Evolutionary conservation across 1,284 basidiomycete species (phyloP).

Genomic region (Cutaneotrichosporon sp.): DNA sequence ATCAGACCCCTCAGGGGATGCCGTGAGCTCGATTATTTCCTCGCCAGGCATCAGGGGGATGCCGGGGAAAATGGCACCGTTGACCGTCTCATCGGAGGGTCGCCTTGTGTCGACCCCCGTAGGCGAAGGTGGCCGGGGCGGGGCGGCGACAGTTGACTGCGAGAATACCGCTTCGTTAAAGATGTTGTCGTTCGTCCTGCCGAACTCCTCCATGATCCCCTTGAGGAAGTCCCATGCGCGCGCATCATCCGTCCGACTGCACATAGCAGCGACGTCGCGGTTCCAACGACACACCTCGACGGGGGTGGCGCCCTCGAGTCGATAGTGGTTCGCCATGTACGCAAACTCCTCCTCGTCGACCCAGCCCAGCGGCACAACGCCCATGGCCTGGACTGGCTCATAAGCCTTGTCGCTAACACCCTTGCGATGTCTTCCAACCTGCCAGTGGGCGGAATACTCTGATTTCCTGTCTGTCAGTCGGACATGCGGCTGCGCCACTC

Average conservation of each 20-base stretch:
- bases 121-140: constrained; percentile 4
- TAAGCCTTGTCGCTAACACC: constrained; percentile 42
- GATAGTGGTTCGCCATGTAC: constrained; percentile 63
- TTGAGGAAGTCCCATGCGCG: constrained; percentile 66
- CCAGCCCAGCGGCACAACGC: constrained; percentile 27
- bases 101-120: background rate
- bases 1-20: background rate
- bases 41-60: constrained; percentile 7
- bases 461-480: constrained; percentile 51
- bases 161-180: constrained; percentile 30
- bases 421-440: constrained; percentile 37
- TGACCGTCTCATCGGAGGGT: background rate
- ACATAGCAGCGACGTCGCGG: constrained; percentile 55
- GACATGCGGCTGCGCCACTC: constrained; percentile 46
- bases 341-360: constrained; percentile 56
- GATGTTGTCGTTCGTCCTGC: constrained; percentile 5
- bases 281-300: constrained; percentile 51
- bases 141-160: background rate
- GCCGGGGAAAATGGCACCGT: background rate
- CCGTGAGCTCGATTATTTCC: background rate
- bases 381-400: constrained; percentile 37
- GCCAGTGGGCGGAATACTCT: constrained; percentile 50
- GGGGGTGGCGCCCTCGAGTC: constrained; percentile 58
- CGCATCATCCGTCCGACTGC: constrained; percentile 59
- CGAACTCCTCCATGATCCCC: constrained; percentile 54